Percentiles rank a stretch among this genome's conserved stretches.
These are phyloP conservation scores for Begonia masoniana DNA, from an alignment of 306 rosid species.

Conservation along the genomic window DNA sequence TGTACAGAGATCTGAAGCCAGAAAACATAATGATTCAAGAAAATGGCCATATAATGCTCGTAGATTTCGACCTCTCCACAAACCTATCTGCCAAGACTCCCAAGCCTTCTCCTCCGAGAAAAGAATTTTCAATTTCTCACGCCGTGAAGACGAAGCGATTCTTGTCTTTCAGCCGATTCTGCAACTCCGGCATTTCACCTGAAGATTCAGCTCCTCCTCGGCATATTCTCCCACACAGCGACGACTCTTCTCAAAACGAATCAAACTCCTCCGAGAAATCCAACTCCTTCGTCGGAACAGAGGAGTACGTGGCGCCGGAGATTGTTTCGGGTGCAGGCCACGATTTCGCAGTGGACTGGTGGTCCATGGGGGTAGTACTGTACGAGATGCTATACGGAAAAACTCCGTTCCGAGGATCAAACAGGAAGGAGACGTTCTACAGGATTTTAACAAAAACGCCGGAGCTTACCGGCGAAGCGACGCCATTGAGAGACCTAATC, in stretches of 20 bases:
- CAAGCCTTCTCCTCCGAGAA: conserved; percentile 1
- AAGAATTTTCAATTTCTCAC: conserved; percentile 11
- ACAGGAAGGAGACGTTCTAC: conserved; percentile 66
- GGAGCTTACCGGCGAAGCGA: conserved; percentile 36
- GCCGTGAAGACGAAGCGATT: conserved; percentile 15
- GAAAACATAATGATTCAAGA: conserved; percentile 81
- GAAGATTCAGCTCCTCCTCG: conserved; percentile 7
- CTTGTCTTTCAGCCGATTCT: conserved; percentile 19
- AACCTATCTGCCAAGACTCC: conserved; percentile 31
- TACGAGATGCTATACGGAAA: conserved; percentile 64
- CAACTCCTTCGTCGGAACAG: conserved; percentile 90
- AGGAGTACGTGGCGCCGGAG: conserved; percentile 95
- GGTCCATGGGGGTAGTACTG: conserved; percentile 67
- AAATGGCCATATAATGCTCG: conserved; percentile 81
- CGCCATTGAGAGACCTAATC: conserved; percentile 51
- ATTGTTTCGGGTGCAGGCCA: conserved; percentile 61
- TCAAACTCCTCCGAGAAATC: conserved; percentile 51
- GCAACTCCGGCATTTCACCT: conserved; percentile 20
- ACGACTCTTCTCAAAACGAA: conserved; percentile 2
- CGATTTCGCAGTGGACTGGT: conserved; percentile 80
- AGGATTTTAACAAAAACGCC: conserved; percentile 30
- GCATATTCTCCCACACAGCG: neutral
- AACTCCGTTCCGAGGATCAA: conserved; percentile 59
- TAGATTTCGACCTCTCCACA: conserved; percentile 83
- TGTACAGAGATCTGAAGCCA: conserved; percentile 85